Evolutionary conservation across 208 protist species (phyloP).

Genomic region (Trypanosoma lewisi): DNA sequence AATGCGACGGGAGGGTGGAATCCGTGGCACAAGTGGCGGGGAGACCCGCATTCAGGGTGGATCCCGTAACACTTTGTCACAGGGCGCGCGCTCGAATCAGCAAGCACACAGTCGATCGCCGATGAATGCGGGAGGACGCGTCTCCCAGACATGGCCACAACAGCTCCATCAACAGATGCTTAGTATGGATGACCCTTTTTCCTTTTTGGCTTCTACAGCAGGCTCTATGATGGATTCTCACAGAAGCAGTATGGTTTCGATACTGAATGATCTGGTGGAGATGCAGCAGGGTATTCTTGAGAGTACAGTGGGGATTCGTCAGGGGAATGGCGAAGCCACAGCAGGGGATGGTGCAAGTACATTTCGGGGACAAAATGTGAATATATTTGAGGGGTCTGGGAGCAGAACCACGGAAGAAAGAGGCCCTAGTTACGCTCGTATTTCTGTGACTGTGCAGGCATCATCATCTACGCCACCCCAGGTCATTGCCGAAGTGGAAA

Average conservation of each 20-base stretch:
- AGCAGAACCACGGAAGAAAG: neutral
- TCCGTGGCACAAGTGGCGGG: neutral
- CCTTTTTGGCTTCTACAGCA: neutral
- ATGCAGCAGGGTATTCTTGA: neutral
- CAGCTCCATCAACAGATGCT: neutral
- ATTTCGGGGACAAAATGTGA: neutral
- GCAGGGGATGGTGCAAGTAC: neutral
- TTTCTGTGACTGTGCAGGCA: neutral
- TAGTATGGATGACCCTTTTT: neutral
- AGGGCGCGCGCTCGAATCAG: neutral
- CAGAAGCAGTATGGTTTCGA: neutral
- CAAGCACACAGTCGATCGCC: neutral
- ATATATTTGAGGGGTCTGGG: too few species aligned
- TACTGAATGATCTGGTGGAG: neutral
- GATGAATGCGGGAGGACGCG: neutral
- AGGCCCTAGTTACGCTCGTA: neutral
- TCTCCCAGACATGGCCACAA: neutral
- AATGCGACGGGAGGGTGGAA: neutral
- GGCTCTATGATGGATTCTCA: neutral
- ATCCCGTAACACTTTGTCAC: too few species aligned
- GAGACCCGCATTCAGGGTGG: neutral
- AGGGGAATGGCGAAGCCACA: too few species aligned
- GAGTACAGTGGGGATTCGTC: too few species aligned
- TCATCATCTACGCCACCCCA: slow-evolving; percentile 2
- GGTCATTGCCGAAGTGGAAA: neutral